A percentile compares a stretch with the other conserved stretches of the same genome.
Conservation (phyloP, 768 basidiomycete species). For the Leccinum imitatum region DNA sequence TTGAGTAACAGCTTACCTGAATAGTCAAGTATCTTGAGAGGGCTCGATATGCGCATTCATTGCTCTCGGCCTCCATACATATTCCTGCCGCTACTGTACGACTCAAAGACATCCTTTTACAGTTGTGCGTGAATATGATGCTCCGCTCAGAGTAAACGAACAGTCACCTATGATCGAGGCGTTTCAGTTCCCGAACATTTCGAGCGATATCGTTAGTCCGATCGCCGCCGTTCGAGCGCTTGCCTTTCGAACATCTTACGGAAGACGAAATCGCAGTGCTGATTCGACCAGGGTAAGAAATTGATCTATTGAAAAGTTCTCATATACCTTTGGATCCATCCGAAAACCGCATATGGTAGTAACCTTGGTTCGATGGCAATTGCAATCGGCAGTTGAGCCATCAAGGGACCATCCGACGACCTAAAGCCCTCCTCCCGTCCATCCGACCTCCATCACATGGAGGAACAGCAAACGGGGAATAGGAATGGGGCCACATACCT, state of each 20-base stretch:
- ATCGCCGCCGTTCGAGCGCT: conserved; percentile 44
- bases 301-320: conserved; percentile 1
- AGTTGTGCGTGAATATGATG: conserved; percentile 5
- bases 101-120: conserved; percentile 71
- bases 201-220: conserved; percentile 39
- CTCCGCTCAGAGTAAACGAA: conserved; percentile 1
- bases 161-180: conserved; percentile 63
- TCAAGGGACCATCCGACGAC: conserved; percentile 54
- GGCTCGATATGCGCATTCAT: conserved; percentile 67
- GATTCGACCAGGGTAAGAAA: conserved; percentile 14
- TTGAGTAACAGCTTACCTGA: conserved; percentile 66
- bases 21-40: conserved; percentile 62
- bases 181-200: conserved; percentile 71
- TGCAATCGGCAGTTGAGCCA: conserved; percentile 73
- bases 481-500: conserved; percentile 40
- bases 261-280: conserved; percentile 85
- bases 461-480: not conserved
- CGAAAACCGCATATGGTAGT: conserved; percentile 76
- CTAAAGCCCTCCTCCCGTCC: too few relatives aligned
- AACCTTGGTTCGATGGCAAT: conserved; percentile 76
- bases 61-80: conserved; percentile 78
- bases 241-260: conserved; percentile 79
- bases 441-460: conserved; percentile 33
- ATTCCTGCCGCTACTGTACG: conserved; percentile 82
- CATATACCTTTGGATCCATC: conserved; percentile 70